These are phyloP conservation scores for Coniochaeta sp. DNA, from an alignment of 2,329 filamentous ascomycete genomes.

Conservation along the genomic window DNA sequence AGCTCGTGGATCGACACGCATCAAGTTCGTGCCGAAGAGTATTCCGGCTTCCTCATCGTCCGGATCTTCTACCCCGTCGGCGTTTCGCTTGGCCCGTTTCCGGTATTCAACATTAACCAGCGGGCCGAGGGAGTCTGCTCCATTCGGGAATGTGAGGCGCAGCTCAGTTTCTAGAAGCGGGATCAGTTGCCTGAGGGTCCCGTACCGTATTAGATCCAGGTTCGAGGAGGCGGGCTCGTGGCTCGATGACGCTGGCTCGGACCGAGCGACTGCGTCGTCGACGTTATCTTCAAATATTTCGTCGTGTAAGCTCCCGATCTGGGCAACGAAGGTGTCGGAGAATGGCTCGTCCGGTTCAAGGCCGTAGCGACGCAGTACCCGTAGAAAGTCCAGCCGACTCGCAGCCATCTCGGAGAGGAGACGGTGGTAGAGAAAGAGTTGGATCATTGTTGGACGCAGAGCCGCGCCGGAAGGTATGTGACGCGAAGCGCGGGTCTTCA, in stretches of 20 bases:
- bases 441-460: constrained; percentile 70
- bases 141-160: constrained; percentile 42
- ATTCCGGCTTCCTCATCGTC: constrained; percentile 25
- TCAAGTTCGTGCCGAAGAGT: constrained; percentile 46
- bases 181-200: constrained; percentile 38
- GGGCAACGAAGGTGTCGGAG: constrained; percentile 70
- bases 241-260: neutral
- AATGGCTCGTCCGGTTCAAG: constrained; percentile 60
- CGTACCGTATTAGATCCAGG: constrained; percentile 35
- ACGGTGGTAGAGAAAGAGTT: constrained; percentile 83
- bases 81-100: constrained; percentile 31
- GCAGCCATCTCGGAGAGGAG: constrained; percentile 71
- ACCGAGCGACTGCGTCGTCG: constrained; percentile 9
- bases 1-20: constrained; percentile 57
- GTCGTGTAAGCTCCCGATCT: constrained; percentile 63
- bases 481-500: constrained; percentile 72
- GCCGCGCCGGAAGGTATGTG: constrained; percentile 57
- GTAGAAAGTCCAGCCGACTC: constrained; percentile 60
- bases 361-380: constrained; percentile 63
- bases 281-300: constrained; percentile 49
- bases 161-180: constrained; percentile 38
- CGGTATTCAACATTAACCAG: constrained; percentile 49
- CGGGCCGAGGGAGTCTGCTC: constrained; percentile 37
- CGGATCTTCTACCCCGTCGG: neutral
- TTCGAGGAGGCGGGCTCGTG: neutral